Evolutionary conservation across 2,329 filamentous ascomycete species (phyloP).

Genomic region (Coniella lustricola): DNA sequence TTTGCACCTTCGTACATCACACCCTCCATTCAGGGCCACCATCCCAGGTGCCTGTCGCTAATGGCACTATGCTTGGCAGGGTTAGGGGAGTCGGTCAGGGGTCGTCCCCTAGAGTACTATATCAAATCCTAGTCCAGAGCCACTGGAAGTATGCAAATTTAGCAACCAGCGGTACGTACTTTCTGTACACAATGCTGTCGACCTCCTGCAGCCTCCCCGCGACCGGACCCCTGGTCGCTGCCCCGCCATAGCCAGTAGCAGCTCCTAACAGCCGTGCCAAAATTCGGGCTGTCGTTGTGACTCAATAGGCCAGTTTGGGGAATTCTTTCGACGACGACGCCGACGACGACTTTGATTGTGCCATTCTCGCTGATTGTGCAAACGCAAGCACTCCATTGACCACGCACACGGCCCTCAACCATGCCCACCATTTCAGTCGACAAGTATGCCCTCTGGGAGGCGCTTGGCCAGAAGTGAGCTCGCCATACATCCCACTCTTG

Average conservation of each 20-base stretch:
- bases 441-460: slow-evolving; percentile 92
- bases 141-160: too few species aligned
- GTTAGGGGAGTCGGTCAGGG: too few species aligned
- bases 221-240: slow-evolving; percentile 1
- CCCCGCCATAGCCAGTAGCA: slow-evolving; percentile 2
- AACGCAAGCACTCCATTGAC: background rate
- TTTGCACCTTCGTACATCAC: too few species aligned
- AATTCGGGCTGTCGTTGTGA: slow-evolving; percentile 10
- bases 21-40: too few species aligned
- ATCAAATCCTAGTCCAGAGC: too few species aligned
- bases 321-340: slow-evolving; percentile 1
- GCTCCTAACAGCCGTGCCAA: slow-evolving; percentile 5
- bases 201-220: slow-evolving; percentile 2
- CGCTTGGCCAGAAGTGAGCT: slow-evolving; percentile 75
- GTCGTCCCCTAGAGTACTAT: too few species aligned
- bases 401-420: slow-evolving; percentile 23
- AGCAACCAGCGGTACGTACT: background rate
- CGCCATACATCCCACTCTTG: slow-evolving; percentile 6
- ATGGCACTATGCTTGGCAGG: too few species aligned
- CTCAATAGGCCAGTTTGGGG: slow-evolving; percentile 9
- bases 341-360: background rate
- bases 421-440: slow-evolving; percentile 98
- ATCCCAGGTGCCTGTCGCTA: too few species aligned
- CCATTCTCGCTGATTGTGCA: background rate
- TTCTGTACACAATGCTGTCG: background rate